Evolutionary conservation across 352 stramenopile genomes (phyloP).

Genomic region (Phytophthora meadii): DNA sequence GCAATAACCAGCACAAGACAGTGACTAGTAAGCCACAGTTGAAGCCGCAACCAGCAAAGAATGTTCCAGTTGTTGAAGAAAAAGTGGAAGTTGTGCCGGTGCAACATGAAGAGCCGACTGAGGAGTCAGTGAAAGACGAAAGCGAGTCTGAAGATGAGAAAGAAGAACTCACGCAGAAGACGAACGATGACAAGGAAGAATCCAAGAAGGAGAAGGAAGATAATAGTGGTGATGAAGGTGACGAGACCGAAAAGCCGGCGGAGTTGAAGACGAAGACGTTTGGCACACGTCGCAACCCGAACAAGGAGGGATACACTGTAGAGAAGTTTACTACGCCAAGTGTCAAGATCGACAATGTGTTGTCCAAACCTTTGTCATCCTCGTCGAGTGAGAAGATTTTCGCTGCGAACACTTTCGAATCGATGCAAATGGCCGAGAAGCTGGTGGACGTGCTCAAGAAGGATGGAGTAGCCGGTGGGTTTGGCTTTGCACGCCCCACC

Average conservation of each 20-base stretch:
- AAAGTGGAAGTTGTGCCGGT: conserved; percentile 12
- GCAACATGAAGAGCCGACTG: conserved; percentile 11
- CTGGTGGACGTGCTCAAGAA: conserved; percentile 77
- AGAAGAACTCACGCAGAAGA: conserved; percentile 16
- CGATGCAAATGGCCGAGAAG: conserved; percentile 72
- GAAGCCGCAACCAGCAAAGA: conserved; percentile 14
- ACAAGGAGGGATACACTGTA: conserved; percentile 78
- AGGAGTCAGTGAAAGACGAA: conserved; percentile 18
- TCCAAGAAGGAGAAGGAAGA: neutral
- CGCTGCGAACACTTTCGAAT: conserved; percentile 73
- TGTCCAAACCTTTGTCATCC: conserved; percentile 80
- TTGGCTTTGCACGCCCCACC: conserved; percentile 81
- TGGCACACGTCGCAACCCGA: conserved; percentile 84
- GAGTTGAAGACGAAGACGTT: conserved; percentile 42
- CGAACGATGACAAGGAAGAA: conserved; percentile 4
- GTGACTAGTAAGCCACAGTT: neutral
- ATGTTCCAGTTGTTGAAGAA: conserved; percentile 6
- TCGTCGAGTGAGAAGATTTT: conserved; percentile 87
- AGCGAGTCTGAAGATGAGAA: conserved; percentile 24
- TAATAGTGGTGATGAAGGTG: conserved; percentile 16
- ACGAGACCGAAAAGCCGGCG: neutral
- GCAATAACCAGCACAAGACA: conserved; percentile 4
- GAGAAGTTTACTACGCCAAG: conserved; percentile 63
- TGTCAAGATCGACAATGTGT: conserved; percentile 65
- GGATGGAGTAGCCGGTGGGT: conserved; percentile 53